A percentile compares a stretch with the other conserved stretches of the same genome.
These are phyloP conservation scores for Trichoderma endophyticum DNA, from an alignment of 2,329 filamentous ascomycete species.

Conservation along the genomic window DNA sequence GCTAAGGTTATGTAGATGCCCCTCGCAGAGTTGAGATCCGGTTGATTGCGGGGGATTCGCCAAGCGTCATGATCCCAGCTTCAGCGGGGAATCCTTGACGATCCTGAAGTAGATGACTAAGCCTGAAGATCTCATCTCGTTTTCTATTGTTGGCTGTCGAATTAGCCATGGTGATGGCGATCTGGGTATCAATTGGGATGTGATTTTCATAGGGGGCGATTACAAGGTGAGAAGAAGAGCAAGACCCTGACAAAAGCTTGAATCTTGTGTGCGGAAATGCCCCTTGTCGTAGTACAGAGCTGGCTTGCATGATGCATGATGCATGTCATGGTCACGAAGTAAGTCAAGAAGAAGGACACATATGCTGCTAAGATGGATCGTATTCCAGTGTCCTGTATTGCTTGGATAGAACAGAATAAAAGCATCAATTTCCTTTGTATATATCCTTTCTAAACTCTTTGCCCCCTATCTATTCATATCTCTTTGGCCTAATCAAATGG, in stretches of 20 bases:
- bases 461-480: not conserved
- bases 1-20: not conserved
- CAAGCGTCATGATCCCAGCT: conserved; percentile 1
- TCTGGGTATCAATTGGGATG: not conserved
- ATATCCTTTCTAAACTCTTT: not conserved
- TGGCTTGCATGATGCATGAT: conserved; percentile 5
- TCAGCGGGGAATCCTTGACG: not conserved
- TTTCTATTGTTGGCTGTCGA: not conserved
- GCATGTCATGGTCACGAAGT: not conserved
- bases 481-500: not conserved
- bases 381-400: not conserved
- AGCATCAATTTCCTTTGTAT: not conserved
- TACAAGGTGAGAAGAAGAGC: not conserved
- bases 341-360: not conserved
- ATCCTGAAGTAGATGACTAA: not conserved
- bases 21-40: not conserved
- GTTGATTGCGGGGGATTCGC: not conserved
- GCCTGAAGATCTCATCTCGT: not conserved
- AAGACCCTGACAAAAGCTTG: not conserved
- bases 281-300: not conserved
- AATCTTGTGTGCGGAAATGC: not conserved
- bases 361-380: not conserved
- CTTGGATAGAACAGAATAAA: not conserved
- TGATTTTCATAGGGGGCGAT: not conserved
- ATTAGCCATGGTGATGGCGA: not conserved